These are phyloP conservation scores for Pouteria campechiana DNA, from an alignment of 179 eudicot genomes.

Conservation along the genomic window DNA sequence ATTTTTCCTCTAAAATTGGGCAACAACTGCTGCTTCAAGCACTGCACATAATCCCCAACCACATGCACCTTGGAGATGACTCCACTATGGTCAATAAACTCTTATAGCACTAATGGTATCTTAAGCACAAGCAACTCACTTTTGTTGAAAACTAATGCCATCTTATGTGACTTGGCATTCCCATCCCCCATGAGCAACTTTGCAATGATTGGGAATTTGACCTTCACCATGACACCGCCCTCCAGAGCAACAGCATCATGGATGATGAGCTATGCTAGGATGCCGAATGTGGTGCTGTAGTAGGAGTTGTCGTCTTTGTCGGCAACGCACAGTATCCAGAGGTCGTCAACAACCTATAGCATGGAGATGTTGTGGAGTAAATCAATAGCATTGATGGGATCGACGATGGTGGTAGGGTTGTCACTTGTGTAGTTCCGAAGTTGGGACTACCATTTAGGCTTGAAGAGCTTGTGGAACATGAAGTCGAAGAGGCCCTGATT, in stretches of 20 bases:
- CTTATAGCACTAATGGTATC: slow-evolving; percentile 42
- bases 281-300: slow-evolving; percentile 14
- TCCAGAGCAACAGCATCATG: slow-evolving; percentile 5
- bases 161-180: slow-evolving; percentile 37
- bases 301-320: no score
- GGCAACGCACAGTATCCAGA: slow-evolving; percentile 1
- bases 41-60: slow-evolving; percentile 31
- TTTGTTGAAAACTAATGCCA: slow-evolving; percentile 31
- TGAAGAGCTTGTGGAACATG: slow-evolving; percentile 43
- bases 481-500: slow-evolving; percentile 45
- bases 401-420: slow-evolving; percentile 35
- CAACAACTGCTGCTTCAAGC: slow-evolving; percentile 38
- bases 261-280: slow-evolving; percentile 31
- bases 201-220: slow-evolving; percentile 41
- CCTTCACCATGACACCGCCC: not conserved
- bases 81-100: slow-evolving; percentile 38
- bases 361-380: slow-evolving; percentile 38
- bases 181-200: slow-evolving; percentile 39
- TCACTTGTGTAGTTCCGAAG: slow-evolving; percentile 11
- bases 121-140: slow-evolving; percentile 20
- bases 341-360: slow-evolving; percentile 35
- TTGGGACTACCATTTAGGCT: slow-evolving; percentile 30
- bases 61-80: slow-evolving; percentile 41
- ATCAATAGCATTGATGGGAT: slow-evolving; percentile 29
- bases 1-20: slow-evolving; percentile 36